Percentiles rank a stretch among this genome's conserved stretches.
Conservation (phyloP, 352 stramenopile species). For the Aphanomyces stellatus region DNA sequence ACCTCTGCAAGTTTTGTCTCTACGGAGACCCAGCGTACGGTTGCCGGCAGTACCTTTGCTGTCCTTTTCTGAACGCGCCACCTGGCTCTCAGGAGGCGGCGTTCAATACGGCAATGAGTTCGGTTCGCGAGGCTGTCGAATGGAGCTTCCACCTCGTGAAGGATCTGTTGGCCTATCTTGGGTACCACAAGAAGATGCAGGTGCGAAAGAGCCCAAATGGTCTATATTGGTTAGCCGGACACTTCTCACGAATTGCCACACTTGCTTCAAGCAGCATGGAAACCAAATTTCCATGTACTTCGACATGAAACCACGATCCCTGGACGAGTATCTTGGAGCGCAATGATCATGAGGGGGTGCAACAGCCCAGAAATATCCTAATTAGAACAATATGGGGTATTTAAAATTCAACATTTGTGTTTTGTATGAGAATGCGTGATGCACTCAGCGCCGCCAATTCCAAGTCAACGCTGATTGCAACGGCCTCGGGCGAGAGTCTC, state of each 20-base stretch:
- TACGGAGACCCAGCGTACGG: background rate
- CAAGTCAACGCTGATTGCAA: constrained; percentile 77
- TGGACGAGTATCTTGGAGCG: background rate
- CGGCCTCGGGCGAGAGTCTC: constrained; percentile 67
- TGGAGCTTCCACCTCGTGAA: constrained; percentile 1
- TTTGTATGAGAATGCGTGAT: too few species aligned
- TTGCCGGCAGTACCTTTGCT: background rate
- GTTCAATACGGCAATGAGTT: constrained; percentile 1
- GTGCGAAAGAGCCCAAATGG: background rate
- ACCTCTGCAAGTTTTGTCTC: background rate
- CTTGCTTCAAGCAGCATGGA: background rate
- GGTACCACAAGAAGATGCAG: background rate
- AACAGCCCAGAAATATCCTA: too few species aligned
- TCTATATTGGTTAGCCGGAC: background rate
- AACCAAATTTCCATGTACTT: background rate
- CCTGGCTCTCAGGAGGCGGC: background rate
- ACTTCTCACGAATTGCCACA: constrained; percentile 4
- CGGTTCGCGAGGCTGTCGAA: background rate
- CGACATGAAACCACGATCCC: background rate
- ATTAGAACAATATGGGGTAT: too few species aligned
- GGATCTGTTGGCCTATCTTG: background rate
- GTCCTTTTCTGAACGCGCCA: background rate
- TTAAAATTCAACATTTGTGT: too few species aligned
- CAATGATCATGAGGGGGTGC: too few species aligned
- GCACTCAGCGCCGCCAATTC: constrained; percentile 78